These are phyloP conservation scores for Digitaria exilis DNA, from an alignment of 202 grass and related monocot genomes.

Conservation along the genomic window DNA sequence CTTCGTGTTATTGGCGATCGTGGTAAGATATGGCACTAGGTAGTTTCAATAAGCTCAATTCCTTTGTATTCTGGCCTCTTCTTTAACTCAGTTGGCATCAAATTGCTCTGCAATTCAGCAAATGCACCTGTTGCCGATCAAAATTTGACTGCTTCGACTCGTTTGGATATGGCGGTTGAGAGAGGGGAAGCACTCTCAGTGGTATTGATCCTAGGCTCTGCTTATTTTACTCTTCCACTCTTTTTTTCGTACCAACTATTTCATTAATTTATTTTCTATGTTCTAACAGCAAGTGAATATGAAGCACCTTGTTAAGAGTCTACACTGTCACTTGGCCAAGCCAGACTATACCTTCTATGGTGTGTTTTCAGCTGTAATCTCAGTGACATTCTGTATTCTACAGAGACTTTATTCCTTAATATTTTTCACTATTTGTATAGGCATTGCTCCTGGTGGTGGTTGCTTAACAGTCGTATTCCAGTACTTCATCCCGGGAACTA, in stretches of 20 bases:
- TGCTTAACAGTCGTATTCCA: conserved; percentile 97
- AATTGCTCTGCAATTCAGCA: conserved; percentile 52
- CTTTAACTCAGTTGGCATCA: not conserved
- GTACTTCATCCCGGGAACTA: conserved; percentile 85
- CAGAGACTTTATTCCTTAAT: not conserved
- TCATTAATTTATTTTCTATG: conserved; percentile 34
- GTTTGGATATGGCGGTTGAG: conserved; percentile 83
- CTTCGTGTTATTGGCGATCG: conserved; percentile 72
- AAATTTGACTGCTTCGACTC: conserved; percentile 72
- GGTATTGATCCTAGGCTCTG: conserved; percentile 46
- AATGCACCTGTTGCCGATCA: conserved; percentile 57
- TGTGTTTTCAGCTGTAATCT: conserved; percentile 38
- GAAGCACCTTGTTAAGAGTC: conserved; percentile 86
- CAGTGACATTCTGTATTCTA: not conserved
- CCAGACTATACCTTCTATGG: conserved; percentile 94
- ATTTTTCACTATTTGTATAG: conserved; percentile 43
- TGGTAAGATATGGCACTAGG: conserved; percentile 48
- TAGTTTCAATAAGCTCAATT: conserved; percentile 3
- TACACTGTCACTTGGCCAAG: conserved; percentile 96
- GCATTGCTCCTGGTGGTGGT: conserved; percentile 80
- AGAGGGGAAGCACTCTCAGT: conserved; percentile 78
- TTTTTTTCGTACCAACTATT: conserved; percentile 29
- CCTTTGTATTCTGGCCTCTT: not conserved
- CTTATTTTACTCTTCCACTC: conserved; percentile 22
- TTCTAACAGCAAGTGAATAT: conserved; percentile 79